These are phyloP conservation scores for Tricholoma furcatifolium DNA, from an alignment of 768 basidiomycete genomes.

Conservation along the genomic window DNA sequence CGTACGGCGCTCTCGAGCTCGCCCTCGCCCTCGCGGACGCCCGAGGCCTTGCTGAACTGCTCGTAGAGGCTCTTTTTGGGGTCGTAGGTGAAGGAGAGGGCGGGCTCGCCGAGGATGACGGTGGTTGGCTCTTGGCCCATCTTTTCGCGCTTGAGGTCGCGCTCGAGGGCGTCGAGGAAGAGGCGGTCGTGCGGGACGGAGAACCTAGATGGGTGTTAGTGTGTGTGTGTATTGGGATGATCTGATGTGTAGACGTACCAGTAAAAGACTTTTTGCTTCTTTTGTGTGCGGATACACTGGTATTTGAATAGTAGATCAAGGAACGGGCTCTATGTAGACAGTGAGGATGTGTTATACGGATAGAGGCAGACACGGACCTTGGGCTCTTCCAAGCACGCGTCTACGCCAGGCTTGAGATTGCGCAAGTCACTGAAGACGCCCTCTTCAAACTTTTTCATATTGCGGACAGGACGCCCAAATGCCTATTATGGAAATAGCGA, in stretches of 20 bases:
- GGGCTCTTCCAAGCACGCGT: conserved; percentile 94
- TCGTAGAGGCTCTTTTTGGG: conserved; percentile 83
- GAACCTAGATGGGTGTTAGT: conserved; percentile 56
- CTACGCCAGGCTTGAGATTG: conserved; percentile 90
- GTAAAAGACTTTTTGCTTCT: conserved; percentile 99
- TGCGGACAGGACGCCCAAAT: conserved; percentile 85
- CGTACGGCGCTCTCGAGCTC: conserved; percentile 37
- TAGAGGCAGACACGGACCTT: conserved; percentile 57
- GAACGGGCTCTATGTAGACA: conserved; percentile 63
- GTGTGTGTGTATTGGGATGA: background rate
- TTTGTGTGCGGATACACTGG: conserved; percentile 95
- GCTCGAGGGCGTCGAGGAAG: conserved; percentile 94
- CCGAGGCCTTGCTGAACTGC: conserved; percentile 64
- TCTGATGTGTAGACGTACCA: conserved; percentile 54
- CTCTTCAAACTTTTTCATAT: conserved; percentile 98
- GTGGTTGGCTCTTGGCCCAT: conserved; percentile 88
- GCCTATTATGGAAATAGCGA: conserved; percentile 35
- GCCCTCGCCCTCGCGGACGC: conserved; percentile 39
- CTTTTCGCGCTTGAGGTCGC: conserved; percentile 95
- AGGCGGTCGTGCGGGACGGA: conserved; percentile 96
- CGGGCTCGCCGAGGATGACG: conserved; percentile 69
- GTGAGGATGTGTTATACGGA: too few species aligned
- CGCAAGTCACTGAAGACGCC: conserved; percentile 92
- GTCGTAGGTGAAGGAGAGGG: conserved; percentile 86
- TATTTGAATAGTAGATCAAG: conserved; percentile 94